phyloP scores from a whole-genome alignment of 805 yeast species.

The Cyberlindnera samutprakarnensis region DNA sequence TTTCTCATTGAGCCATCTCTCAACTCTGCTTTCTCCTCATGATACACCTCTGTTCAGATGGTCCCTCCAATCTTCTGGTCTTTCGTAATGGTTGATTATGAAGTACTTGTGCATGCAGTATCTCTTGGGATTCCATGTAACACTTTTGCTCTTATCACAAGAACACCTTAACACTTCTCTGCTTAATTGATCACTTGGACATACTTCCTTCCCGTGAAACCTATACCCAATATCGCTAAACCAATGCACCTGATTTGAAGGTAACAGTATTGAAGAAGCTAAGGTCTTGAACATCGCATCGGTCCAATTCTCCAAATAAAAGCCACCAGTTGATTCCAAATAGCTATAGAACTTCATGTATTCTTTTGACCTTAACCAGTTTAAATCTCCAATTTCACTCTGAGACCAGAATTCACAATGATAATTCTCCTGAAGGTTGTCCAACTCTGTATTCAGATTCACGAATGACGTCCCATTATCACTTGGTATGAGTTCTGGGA shows the following conservation, averaged over 20 bases:
- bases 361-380: constrained; percentile 49
- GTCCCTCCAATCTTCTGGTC: constrained; percentile 61
- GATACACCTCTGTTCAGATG: constrained; percentile 18
- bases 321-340: constrained; percentile 64
- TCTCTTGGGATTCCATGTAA: constrained; percentile 55
- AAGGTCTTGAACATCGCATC: constrained; percentile 79
- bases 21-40: background rate
- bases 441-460: constrained; percentile 50
- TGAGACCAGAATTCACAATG: constrained; percentile 71
- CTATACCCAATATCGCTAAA: constrained; percentile 67
- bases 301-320: constrained; percentile 82
- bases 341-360: constrained; percentile 50
- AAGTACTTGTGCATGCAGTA: constrained; percentile 61
- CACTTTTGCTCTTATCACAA: constrained; percentile 63
- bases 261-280: constrained; percentile 52
- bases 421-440: constrained; percentile 22
- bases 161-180: constrained; percentile 57
- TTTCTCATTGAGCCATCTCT: background rate
- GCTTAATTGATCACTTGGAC: constrained; percentile 51
- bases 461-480: constrained; percentile 46
- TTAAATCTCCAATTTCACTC: constrained; percentile 63
- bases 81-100: constrained; percentile 40
- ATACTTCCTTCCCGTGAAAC: constrained; percentile 55
- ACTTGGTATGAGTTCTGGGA: constrained; percentile 29
- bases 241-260: constrained; percentile 50